Base-by-base conservation (phyloP, 2,329 filamentous ascomycete species). In the Pseudocercospora vitis region DNA sequence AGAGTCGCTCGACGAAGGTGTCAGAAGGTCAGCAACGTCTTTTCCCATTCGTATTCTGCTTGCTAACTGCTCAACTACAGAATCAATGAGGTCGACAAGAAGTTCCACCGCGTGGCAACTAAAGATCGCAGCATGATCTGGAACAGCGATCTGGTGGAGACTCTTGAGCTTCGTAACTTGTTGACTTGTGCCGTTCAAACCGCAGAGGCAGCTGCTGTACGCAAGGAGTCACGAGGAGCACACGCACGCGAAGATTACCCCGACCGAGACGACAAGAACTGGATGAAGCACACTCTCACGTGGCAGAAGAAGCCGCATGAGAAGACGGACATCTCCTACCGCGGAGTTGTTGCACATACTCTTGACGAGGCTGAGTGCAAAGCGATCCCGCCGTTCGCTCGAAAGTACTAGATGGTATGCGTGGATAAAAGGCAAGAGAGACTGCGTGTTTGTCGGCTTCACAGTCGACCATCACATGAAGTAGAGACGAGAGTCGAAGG, bases 81-180 rank as follows among this genome's bases (percentile, higher is more conserved):
- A 80, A 94, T 97, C 73, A 84, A 77, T 62, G 85, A 90, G 64
- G 89, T 97, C 65, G 92, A 97, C 73, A 75, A 82, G 66, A 81
- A 79, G 68, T 97, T 88, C 77, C 76, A 80, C 66, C 81, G 96
- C 70, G 87, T 97, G 65, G 89, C 90, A 69, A 96, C 89, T 78
- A 45, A 96, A 84, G 92, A 97, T 76, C 88, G 94, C 75, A 95
- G 89, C 82, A 96, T 97, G 92, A 97, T 97, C 80, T 97, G 92
- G 92, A 97, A 97, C 85, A 91, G 89, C 19, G 92, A 97, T 70
- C 84, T 97, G 32, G 90, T 96, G 58, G 92, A 97, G 82, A 95
- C 92, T 6, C 84, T 99, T 52, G 94, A 99, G 78, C 81, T 97
- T 70, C 84, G 91, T 70, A 99, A 99, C 76, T 76, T 99, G 69